Evolutionary conservation across 768 basidiomycete species (phyloP).

Genomic region (Leccinum variicolor): DNA sequence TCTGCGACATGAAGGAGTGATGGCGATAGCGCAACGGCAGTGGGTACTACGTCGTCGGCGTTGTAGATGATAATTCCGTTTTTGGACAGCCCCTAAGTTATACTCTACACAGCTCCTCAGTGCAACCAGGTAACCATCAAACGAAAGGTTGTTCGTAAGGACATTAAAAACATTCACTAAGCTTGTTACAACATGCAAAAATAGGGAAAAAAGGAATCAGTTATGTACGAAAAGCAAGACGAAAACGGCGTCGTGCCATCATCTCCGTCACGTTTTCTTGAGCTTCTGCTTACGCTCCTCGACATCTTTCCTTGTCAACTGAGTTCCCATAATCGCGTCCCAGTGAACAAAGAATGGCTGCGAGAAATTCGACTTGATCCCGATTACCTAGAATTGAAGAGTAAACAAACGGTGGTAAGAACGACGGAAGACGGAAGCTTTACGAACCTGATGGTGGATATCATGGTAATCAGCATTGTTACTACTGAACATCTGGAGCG

Average conservation of each 20-base stretch:
- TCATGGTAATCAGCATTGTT: slow-evolving; percentile 99
- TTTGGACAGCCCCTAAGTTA: slow-evolving; percentile 1
- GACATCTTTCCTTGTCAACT: slow-evolving; percentile 71
- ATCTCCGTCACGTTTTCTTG: slow-evolving; percentile 16
- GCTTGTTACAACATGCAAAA: slow-evolving; percentile 21
- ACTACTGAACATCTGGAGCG: slow-evolving; percentile 74
- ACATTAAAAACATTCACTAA: slow-evolving; percentile 15
- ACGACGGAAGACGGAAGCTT: neutral
- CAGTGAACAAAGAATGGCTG: slow-evolving; percentile 97
- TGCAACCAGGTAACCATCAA: neutral
- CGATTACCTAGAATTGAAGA: slow-evolving; percentile 39
- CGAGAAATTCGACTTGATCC: slow-evolving; percentile 93
- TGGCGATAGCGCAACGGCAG: neutral
- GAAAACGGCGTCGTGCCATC: neutral
- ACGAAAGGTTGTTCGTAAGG: neutral
- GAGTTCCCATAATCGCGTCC: slow-evolving; percentile 82
- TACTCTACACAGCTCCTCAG: neutral
- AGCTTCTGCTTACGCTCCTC: slow-evolving; percentile 45
- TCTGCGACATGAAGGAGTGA: slow-evolving; percentile 16
- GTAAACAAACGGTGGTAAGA: neutral
- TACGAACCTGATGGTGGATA: slow-evolving; percentile 87
- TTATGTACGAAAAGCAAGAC: neutral
- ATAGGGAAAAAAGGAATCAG: neutral
- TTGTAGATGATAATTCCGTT: slow-evolving; percentile 1
- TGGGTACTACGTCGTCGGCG: neutral